Base-by-base conservation (phyloP, 768 basidiomycete species). In the Leccinum disarticulatum region DNA sequence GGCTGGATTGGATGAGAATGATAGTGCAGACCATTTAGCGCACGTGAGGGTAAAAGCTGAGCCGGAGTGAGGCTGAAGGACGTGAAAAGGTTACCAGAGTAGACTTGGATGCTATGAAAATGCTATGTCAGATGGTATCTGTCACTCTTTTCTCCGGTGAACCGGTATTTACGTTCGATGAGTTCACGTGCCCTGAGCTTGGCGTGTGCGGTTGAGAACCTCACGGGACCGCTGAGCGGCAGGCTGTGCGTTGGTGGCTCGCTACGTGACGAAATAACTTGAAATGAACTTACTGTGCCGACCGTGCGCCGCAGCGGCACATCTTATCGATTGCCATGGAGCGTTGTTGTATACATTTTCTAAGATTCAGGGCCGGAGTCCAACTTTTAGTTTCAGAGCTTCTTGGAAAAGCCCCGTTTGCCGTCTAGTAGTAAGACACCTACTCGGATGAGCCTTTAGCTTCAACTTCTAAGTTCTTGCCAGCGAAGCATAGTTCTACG, bases 31-130 rank as follows among this genome's bases (percentile, higher is more conserved):
- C 22, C 51, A 48, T 49, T 27, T 11, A 2, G 55, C 7, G 10
- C 56, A 36, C 1, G 22, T 31, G 3, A 31, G 33, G 25, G 53
- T 60, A 4, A 66, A 62, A 54, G 47, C 60, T 19, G 67, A 69
- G 10, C 52, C 63, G 11, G 61, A 55, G 28, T 61, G 53, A 59
- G 25, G 30, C 27, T 22, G 4, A 17, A 36, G 14, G 14, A 13
- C 8, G 3, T 1, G 17, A 59, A 22, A 48, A 28, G 33, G 31
- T 1, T n/a, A 15, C 27, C 10, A 14, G 11, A 19, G 28, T 7
- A 28, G 22, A 25, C 15, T 28, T 8, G 27, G 7, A 59, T 49
- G 35, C 27, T 17, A 22, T 35, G 10, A 25, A 27, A 27, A 6
- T 28, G 9, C 27, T 19, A 19, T n/a, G 11, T 28, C 17, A 19